Percentiles rank a stretch among this genome's conserved stretches.
Evolutionary conservation across 2,329 filamentous ascomycete species (phyloP).

Genomic region (Trichoderma hamatum): DNA sequence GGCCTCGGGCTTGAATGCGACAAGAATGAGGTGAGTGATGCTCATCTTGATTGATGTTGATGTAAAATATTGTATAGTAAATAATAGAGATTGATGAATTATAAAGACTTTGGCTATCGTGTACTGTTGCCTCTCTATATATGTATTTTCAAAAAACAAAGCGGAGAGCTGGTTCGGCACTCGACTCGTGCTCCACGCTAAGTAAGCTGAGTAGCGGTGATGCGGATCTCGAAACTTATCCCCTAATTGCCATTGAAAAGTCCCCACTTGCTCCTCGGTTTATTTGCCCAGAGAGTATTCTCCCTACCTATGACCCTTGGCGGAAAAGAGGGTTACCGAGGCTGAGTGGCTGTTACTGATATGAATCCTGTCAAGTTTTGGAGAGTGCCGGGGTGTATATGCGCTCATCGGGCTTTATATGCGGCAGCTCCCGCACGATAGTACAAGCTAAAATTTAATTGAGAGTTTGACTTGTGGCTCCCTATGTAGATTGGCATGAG

Average conservation of each 20-base stretch:
- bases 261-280: neutral
- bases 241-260: neutral
- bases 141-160: neutral
- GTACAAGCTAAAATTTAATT: no score
- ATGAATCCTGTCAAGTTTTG: neutral
- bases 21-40: neutral
- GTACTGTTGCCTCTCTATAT: no score
- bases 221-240: neutral
- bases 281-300: neutral
- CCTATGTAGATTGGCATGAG: no score
- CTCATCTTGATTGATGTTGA: neutral
- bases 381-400: neutral
- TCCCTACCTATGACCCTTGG: neutral
- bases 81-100: neutral
- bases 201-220: neutral
- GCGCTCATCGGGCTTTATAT: neutral
- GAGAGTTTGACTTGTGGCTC: no score
- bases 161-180: neutral
- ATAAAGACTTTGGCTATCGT: no score
- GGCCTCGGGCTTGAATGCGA: conserved; percentile 30
- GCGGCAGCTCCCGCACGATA: neutral
- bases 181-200: neutral
- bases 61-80: neutral
- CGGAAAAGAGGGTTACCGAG: neutral
- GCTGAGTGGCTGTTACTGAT: neutral